These are phyloP conservation scores for Acacia pycnantha DNA, from an alignment of 331 rosid species.

Conservation along the genomic window DNA sequence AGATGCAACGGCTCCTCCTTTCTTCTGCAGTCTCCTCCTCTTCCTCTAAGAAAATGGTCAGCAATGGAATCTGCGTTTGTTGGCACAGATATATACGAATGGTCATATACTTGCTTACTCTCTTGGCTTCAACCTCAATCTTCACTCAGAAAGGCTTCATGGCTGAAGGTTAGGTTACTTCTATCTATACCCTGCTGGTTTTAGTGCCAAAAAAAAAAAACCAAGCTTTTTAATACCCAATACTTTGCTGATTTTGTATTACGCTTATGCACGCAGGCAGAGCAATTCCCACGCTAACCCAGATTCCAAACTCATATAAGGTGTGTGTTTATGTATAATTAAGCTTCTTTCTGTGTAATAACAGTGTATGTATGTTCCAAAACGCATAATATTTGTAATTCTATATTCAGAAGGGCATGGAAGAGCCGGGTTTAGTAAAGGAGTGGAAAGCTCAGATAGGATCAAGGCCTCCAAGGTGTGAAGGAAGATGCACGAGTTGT, in stretches of 20 bases:
- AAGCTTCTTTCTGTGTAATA: neutral
- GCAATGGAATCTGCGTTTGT: constrained; percentile 38
- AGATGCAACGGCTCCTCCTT: constrained; percentile 1
- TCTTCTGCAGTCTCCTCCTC: constrained; percentile 36
- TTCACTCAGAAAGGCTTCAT: constrained; percentile 38
- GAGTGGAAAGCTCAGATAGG: constrained; percentile 48
- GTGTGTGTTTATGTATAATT: neutral
- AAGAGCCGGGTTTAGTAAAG: constrained; percentile 22
- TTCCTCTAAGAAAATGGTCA: constrained; percentile 51
- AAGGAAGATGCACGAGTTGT: constrained; percentile 53
- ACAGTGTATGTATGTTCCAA: neutral
- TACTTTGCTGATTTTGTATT: neutral
- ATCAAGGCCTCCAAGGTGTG: constrained; percentile 77
- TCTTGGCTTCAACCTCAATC: constrained; percentile 50
- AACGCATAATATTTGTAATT: neutral
- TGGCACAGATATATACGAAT: constrained; percentile 43
- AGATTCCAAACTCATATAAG: constrained; percentile 38
- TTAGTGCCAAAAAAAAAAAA: neutral
- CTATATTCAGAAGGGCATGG: constrained; percentile 27
- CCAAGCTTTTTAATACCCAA: neutral
- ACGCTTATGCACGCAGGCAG: constrained; percentile 49
- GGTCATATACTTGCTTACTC: constrained; percentile 34
- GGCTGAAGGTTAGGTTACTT: constrained; percentile 56
- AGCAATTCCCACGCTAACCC: constrained; percentile 38
- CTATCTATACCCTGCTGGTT: neutral